A percentile compares a stretch with the other conserved stretches of the same genome.
phyloP scores from a whole-genome alignment of 2,329 filamentous ascomycete species.

The Cercospora berteroae region DNA sequence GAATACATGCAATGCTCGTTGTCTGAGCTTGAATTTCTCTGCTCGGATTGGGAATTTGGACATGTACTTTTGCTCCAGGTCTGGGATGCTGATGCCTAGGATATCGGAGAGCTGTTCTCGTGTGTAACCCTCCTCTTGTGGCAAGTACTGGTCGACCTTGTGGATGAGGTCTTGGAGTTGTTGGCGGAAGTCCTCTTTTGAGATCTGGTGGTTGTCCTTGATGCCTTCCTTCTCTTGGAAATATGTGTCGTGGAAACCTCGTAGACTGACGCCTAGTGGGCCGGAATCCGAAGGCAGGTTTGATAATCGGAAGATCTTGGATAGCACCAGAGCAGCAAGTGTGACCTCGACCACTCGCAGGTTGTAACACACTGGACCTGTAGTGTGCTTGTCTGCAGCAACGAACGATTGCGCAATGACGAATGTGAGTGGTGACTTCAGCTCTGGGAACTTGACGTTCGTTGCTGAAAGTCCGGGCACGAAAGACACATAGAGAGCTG shows the following conservation, averaged over 20 bases:
- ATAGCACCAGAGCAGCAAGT: conserved; percentile 70
- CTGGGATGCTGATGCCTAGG: conserved; percentile 65
- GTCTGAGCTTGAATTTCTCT: conserved; percentile 80
- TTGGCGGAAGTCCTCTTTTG: conserved; percentile 46
- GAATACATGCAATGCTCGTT: conserved; percentile 88
- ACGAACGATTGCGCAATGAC: conserved; percentile 94
- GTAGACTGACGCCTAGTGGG: conserved; percentile 78
- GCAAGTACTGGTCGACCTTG: conserved; percentile 68
- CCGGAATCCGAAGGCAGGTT: conserved; percentile 72
- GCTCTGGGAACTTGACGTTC: conserved; percentile 77
- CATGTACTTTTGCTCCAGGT: conserved; percentile 76
- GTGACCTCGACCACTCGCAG: conserved; percentile 94
- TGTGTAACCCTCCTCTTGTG: conserved; percentile 80
- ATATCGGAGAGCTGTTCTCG: conserved; percentile 76
- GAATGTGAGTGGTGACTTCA: conserved; percentile 81
- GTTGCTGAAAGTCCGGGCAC: conserved; percentile 72
- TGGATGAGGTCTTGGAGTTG: conserved; percentile 73
- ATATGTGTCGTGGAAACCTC: conserved; percentile 82
- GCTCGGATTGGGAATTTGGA: conserved; percentile 86
- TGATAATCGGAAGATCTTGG: conserved; percentile 59
- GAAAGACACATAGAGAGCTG: conserved; percentile 88
- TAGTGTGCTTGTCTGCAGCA: conserved; percentile 89
- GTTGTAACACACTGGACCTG: conserved; percentile 92
- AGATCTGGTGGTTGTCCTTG: conserved; percentile 49
- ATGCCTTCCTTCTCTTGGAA: conserved; percentile 57